Base-by-base conservation (phyloP, 257 asterid species). In the Solanum gracilifrons region DNA sequence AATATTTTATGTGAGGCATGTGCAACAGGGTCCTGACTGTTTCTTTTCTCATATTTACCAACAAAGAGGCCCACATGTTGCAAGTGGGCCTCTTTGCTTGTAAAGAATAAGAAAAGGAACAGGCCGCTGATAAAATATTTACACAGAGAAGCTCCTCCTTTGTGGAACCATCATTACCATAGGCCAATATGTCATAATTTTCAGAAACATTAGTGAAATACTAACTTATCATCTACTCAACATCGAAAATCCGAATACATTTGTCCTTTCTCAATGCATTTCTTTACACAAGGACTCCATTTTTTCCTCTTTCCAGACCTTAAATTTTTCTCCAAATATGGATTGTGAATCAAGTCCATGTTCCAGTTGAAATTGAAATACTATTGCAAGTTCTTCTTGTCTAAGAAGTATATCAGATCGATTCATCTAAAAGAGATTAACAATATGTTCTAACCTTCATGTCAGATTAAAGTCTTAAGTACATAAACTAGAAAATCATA, bases 51-150 rank as follows among this genome's bases (percentile, higher is more conserved):
- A 46, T 46, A 2, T 46, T 46, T 46, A 13, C 18, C 55, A 46
- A 0, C 55, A 46, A 46, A 13, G 55, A 46, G 18, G 55, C 18
- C 55, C 55, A 46, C 18, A 4, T 46, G 2, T 93, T 97, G 95
- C 99, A 97, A 86, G 72, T 86, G 13, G 97, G 96, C 76, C 39
- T 92, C 88, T 90, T 91, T 85, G 97, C 94, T 89, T 90, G 88
- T 76, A 91, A 90, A 64, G 98, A 93, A 90, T 97, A 98, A 89
- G 98, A 92, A 92, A 93, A 97, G 37, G 87, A 35, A 91, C 98
- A 60, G 84, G 33, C 99, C 98, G 75, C 68, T 90, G 68, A 82
- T 77, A 87, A 94, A 97, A 90, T 88, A 97, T 91, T 90, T 94
- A 89, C 99, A 95, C 71, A 94, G 64, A 41, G 94, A 75, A 85